These are phyloP conservation scores for Mycosphaerella sp. DNA, from an alignment of 2,329 filamentous ascomycete genomes.

Conservation along the genomic window DNA sequence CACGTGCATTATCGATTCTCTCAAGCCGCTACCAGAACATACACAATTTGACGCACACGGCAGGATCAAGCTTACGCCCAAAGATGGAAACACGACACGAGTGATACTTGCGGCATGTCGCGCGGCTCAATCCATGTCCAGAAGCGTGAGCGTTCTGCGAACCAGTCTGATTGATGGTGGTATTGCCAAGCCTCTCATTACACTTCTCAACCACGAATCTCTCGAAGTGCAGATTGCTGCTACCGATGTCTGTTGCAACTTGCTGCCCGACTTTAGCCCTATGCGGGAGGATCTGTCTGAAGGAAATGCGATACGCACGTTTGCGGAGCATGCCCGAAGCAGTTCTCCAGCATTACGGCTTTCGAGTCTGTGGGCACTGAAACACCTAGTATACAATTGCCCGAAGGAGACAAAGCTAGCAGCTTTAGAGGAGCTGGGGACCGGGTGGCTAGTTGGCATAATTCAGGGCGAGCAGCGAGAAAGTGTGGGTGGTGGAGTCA, in stretches of 20 bases:
- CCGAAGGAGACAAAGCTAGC: constrained; percentile 66
- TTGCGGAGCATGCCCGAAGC: constrained; percentile 81
- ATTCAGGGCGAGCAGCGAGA: constrained; percentile 54
- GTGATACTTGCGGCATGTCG: constrained; percentile 83
- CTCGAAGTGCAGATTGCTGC: constrained; percentile 79
- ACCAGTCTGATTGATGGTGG: constrained; percentile 83
- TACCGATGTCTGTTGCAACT: constrained; percentile 75
- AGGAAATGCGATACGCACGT: constrained; percentile 63
- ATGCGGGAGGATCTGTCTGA: constrained; percentile 76
- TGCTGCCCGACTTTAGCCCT: constrained; percentile 82
- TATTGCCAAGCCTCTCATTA: constrained; percentile 69
- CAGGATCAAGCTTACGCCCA: constrained; percentile 35
- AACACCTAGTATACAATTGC: constrained; percentile 74
- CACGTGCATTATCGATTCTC: constrained; percentile 74
- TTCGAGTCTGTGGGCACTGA: constrained; percentile 88
- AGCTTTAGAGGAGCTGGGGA: constrained; percentile 68
- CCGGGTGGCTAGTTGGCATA: constrained; percentile 73
- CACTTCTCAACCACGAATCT: constrained; percentile 66
- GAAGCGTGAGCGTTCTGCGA: constrained; percentile 75
- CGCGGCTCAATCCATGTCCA: constrained; percentile 70
- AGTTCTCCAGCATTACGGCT: constrained; percentile 70
- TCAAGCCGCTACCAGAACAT: constrained; percentile 52
- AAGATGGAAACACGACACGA: constrained; percentile 68
- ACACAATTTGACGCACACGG: constrained; percentile 20
- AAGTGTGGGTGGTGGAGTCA: constrained; percentile 44